Conservation (phyloP, 1,284 basidiomycete genomes). For the Sporisorium exsertum region DNA sequence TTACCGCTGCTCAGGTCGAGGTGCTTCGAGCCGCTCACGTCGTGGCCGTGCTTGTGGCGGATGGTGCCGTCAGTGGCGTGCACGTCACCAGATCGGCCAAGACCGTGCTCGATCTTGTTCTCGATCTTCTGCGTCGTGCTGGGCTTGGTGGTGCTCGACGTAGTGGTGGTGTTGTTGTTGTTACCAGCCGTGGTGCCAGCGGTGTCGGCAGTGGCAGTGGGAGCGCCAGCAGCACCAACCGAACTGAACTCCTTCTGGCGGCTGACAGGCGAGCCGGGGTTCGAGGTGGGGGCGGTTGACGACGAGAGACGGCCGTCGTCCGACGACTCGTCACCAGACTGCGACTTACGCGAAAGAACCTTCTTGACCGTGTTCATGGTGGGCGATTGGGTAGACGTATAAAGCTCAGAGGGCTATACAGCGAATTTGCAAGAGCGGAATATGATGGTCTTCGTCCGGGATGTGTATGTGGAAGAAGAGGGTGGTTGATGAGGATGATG, state of each 20-base stretch:
- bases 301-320: slow-evolving; percentile 34
- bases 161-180: slow-evolving; percentile 9
- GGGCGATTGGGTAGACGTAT: not conserved
- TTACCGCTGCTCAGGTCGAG: slow-evolving; percentile 62
- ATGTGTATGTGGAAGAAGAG: slow-evolving; percentile 13
- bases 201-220: too few relatives aligned
- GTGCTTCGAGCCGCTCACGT: slow-evolving; percentile 37
- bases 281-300: slow-evolving; percentile 43
- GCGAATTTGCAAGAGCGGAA: slow-evolving; percentile 25
- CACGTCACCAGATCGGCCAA: slow-evolving; percentile 48
- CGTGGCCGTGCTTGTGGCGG: slow-evolving; percentile 53
- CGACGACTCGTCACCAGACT: slow-evolving; percentile 40
- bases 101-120: slow-evolving; percentile 47
- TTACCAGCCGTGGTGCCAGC: slow-evolving; percentile 10
- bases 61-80: slow-evolving; percentile 46
- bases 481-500: not conserved
- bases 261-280: slow-evolving; percentile 31
- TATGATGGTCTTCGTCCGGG: slow-evolving; percentile 1
- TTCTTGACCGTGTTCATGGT: slow-evolving; percentile 54
- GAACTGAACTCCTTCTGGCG: slow-evolving; percentile 30
- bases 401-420: slow-evolving; percentile 6
- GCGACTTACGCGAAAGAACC: slow-evolving; percentile 41
- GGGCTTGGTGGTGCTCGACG: not conserved
- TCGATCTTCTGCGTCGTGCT: slow-evolving; percentile 32
- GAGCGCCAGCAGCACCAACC: slow-evolving; percentile 13